Base-by-base conservation (phyloP, 2,329 filamentous ascomycete genomes). In the Akanthomyces muscarius region DNA sequence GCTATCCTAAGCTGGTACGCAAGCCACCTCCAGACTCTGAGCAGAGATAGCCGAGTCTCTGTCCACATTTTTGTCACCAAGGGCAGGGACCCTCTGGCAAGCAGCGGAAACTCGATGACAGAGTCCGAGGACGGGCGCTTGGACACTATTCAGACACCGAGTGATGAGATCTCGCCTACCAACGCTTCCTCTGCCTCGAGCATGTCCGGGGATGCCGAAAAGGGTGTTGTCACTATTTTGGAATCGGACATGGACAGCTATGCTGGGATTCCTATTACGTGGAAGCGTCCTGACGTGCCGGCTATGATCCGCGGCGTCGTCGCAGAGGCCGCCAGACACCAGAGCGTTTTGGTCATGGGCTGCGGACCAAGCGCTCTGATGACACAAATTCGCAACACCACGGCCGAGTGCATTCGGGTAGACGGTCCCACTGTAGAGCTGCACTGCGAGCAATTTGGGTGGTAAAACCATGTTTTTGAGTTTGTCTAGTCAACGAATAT, bases 371-470 rank as follows among this genome's bases (percentile, higher is more conserved):
- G 71, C 4, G 69, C 70, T 5, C 68, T 83, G 56, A 80, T 80
- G 74, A 69, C 71, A 25, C 66, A 72, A 28, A 75, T 81, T 42
- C 76, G 80, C 30, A 75, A 78, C 58, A 75, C 76, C 2, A 72
- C 76, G 0, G 77, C 78, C 1, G 67, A 67, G 14, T 74, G 71
- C 61, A 80, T 83, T 53, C 72, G 69, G 25, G 58, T 69, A 0
- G 71, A 74, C 8, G 79, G 80, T 1, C 78, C 80, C 2, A 75
- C 75, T 30, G 70, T 83, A 4, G 80, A 81, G 66, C 70, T 83
- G 16, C 80, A 83, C 70, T 78, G 77, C 59, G 81, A 83, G 70
- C 72, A 78, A 50, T 81, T 81, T 69, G 78, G 74, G 5, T 80
- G 77, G 77, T 79, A 65, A 70, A 28, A 2, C 18, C 4, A 5